Conservation (phyloP, 352 stramenopile genomes). For the Globisporangium cystogenes region DNA sequence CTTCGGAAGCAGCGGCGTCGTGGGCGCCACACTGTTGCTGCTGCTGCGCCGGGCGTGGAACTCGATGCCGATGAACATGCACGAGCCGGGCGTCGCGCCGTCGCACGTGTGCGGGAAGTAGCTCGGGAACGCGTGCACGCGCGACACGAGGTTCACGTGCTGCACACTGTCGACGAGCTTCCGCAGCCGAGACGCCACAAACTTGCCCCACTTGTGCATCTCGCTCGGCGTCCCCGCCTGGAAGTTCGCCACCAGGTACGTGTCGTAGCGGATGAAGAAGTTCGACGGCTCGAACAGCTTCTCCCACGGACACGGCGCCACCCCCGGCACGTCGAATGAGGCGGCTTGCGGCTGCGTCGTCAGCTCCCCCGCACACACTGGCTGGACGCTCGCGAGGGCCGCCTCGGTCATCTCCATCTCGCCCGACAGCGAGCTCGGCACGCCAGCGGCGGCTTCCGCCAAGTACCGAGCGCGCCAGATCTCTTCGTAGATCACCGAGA, state of each 20-base stretch:
- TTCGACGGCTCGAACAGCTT: constrained; percentile 77
- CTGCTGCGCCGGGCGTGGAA: constrained; percentile 46
- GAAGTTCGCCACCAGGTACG: constrained; percentile 71
- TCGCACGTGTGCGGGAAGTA: constrained; percentile 53
- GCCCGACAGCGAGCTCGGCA: constrained; percentile 34
- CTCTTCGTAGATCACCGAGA: constrained; percentile 92
- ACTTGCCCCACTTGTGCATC: constrained; percentile 81
- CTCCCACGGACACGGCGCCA: constrained; percentile 33
- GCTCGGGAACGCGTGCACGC: constrained; percentile 61
- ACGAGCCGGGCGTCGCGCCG: constrained; percentile 43
- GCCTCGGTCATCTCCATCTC: not conserved
- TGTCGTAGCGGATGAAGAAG: constrained; percentile 82
- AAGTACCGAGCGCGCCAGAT: constrained; percentile 75
- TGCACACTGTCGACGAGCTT: constrained; percentile 77
- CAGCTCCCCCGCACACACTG: not conserved
- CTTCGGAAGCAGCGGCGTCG: constrained; percentile 20
- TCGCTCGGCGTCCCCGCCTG: constrained; percentile 45
- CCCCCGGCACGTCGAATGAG: not conserved
- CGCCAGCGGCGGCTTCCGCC: constrained; percentile 48
- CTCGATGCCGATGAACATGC: constrained; percentile 80
- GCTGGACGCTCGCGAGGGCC: not conserved
- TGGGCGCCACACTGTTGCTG: not conserved
- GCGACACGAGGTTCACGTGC: constrained; percentile 47
- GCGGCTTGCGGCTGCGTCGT: not conserved
- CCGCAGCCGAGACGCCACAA: constrained; percentile 71